Conservation (phyloP, 305 asterid species). For the Fraxinus latifolia region DNA sequence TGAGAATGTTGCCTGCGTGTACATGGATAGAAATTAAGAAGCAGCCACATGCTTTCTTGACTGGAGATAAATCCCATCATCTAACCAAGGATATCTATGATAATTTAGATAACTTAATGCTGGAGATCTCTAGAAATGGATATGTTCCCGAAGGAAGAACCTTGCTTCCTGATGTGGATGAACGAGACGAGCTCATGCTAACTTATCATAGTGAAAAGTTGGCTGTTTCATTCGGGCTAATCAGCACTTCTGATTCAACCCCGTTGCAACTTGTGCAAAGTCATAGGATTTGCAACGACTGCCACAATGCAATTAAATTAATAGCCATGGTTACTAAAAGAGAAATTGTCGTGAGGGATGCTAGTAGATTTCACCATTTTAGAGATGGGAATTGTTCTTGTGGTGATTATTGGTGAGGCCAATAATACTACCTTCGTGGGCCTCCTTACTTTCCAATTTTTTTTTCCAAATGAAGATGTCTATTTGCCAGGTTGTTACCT, state of each 20-base stretch:
- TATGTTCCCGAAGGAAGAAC: conserved; percentile 37
- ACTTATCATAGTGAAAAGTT: conserved; percentile 71
- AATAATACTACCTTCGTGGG: conserved; percentile 4
- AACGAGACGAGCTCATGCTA: conserved; percentile 38
- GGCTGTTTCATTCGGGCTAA: conserved; percentile 59
- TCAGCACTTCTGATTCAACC: conserved; percentile 31
- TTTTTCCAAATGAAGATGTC: background rate
- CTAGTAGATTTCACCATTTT: conserved; percentile 46
- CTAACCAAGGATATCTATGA: conserved; percentile 49
- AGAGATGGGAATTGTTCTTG: conserved; percentile 59
- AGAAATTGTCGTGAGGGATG: conserved; percentile 42
- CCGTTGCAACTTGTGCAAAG: conserved; percentile 46
- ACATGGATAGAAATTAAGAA: conserved; percentile 76
- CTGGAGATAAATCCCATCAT: conserved; percentile 55
- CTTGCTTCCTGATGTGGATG: conserved; percentile 78
- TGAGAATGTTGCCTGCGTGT: conserved; percentile 64
- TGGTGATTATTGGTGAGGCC: conserved; percentile 76
- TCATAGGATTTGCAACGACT: conserved; percentile 41
- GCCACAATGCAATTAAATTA: conserved; percentile 50
- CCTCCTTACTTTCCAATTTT: background rate
- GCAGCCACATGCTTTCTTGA: conserved; percentile 48
- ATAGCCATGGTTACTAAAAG: conserved; percentile 45
- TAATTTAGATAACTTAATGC: conserved; percentile 41
- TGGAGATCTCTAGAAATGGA: conserved; percentile 40
- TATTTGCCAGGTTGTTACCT: background rate